phyloP scores from a whole-genome alignment of 2,329 filamentous ascomycete species.

The Dactylonectria macrodidyma region DNA sequence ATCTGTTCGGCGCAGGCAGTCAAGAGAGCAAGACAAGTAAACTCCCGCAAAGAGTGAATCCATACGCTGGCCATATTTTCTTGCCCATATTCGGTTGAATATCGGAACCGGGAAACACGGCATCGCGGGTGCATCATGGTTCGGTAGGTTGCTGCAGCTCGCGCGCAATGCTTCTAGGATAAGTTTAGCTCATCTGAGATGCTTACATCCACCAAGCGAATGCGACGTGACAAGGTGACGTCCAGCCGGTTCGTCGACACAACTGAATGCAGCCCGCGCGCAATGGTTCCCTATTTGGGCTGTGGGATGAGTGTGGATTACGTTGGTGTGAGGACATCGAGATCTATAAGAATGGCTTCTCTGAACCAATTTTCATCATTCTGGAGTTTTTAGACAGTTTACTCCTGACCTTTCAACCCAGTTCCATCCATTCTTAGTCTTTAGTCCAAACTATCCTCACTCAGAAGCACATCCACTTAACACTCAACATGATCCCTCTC shows the following conservation, averaged over 20 bases:
- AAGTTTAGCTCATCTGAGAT: not conserved
- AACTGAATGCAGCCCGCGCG: not conserved
- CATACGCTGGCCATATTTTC: too few species aligned
- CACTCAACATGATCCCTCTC: constrained; percentile 13
- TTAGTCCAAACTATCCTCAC: too few species aligned
- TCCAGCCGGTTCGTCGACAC: too few species aligned
- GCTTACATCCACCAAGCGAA: not conserved
- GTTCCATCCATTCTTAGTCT: too few species aligned
- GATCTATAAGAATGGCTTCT: not conserved
- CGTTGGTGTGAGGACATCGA: not conserved
- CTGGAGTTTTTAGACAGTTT: not conserved
- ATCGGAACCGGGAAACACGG: not conserved
- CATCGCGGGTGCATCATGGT: not conserved
- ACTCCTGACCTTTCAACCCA: too few species aligned
- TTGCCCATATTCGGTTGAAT: not conserved
- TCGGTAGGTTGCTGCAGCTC: not conserved
- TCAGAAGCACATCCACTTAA: not conserved
- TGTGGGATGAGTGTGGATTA: not conserved
- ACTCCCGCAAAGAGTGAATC: too few species aligned
- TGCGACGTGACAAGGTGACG: too few species aligned
- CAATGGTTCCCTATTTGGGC: not conserved
- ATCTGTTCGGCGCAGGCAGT: too few species aligned
- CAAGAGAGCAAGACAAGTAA: too few species aligned
- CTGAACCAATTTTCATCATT: not conserved
- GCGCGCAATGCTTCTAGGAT: constrained; percentile 12